These are phyloP conservation scores for Larix sibirica DNA, from an alignment of 83 land plant species.

Conservation along the genomic window DNA sequence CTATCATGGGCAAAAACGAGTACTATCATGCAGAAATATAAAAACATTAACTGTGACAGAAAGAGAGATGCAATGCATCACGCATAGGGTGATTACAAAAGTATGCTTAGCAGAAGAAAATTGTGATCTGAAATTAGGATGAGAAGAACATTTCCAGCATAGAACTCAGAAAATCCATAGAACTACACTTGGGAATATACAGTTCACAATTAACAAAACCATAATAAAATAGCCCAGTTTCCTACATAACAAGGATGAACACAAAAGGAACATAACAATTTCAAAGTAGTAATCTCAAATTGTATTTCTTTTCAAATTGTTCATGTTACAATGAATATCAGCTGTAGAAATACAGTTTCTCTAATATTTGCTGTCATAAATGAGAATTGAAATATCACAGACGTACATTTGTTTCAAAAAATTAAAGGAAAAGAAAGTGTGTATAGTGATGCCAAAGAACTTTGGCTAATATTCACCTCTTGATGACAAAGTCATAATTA, in stretches of 20 bases:
- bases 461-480: not conserved
- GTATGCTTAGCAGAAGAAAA: no score
- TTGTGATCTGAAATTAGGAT: no score
- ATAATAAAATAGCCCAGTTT: not conserved
- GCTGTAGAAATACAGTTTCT: not conserved
- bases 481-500: not conserved
- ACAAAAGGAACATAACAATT: not conserved
- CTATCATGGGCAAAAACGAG: not conserved
- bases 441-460: not conserved
- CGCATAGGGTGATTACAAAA: no score
- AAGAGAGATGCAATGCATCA: no score
- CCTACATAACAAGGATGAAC: not conserved
- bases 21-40: not conserved
- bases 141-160: no score
- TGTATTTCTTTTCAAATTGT: no score
- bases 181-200: no score
- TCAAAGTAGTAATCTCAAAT: not conserved
- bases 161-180: no score
- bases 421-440: not conserved
- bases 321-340: not conserved
- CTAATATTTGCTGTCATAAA: not conserved
- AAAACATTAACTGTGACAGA: no score
- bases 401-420: not conserved
- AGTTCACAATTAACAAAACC: not conserved
- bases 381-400: not conserved